phyloP scores from a whole-genome alignment of 2,329 filamentous ascomycete genomes.

The Plenodomus tracheiphilus region DNA sequence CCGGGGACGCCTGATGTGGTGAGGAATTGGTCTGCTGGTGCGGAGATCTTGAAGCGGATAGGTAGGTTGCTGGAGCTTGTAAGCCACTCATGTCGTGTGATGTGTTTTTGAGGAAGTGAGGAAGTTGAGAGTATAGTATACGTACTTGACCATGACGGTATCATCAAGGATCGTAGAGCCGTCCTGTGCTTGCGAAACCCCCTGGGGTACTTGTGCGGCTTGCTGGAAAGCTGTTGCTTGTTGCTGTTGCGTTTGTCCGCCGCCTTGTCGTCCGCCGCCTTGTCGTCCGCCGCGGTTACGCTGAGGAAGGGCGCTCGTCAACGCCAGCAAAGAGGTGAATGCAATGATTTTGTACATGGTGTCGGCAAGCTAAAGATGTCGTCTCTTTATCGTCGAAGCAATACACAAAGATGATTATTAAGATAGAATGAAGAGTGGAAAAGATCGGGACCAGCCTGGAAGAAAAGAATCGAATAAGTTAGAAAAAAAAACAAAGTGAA shows the following conservation, averaged over 20 bases:
- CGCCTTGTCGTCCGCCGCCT: slow-evolving; percentile 7
- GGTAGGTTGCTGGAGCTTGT: slow-evolving; percentile 49
- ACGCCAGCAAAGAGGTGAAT: slow-evolving; percentile 22
- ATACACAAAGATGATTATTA: too few species aligned
- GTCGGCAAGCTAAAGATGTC: too few species aligned
- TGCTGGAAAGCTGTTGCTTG: slow-evolving; percentile 37
- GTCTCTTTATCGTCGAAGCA: too few species aligned
- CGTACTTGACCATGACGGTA: slow-evolving; percentile 55
- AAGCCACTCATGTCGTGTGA: not conserved
- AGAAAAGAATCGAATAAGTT: too few species aligned
- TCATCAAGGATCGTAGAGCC: slow-evolving; percentile 60
- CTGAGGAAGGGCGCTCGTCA: slow-evolving; percentile 31
- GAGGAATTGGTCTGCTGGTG: slow-evolving; percentile 59
- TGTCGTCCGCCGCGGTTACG: slow-evolving; percentile 17
- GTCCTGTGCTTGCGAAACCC: slow-evolving; percentile 53
- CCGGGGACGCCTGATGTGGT: slow-evolving; percentile 55
- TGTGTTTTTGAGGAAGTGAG: slow-evolving; percentile 8
- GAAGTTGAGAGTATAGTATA: slow-evolving; percentile 40
- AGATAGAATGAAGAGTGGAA: too few species aligned
- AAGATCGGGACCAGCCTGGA: too few species aligned
- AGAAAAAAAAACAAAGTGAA: too few species aligned
- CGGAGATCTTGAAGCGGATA: slow-evolving; percentile 61
- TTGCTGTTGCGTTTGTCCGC: slow-evolving; percentile 1
- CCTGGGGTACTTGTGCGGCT: slow-evolving; percentile 40
- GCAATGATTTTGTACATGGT: slow-evolving; percentile 15